Base-by-base conservation (phyloP, 1,284 basidiomycete species). In the Tilletia setariae region DNA sequence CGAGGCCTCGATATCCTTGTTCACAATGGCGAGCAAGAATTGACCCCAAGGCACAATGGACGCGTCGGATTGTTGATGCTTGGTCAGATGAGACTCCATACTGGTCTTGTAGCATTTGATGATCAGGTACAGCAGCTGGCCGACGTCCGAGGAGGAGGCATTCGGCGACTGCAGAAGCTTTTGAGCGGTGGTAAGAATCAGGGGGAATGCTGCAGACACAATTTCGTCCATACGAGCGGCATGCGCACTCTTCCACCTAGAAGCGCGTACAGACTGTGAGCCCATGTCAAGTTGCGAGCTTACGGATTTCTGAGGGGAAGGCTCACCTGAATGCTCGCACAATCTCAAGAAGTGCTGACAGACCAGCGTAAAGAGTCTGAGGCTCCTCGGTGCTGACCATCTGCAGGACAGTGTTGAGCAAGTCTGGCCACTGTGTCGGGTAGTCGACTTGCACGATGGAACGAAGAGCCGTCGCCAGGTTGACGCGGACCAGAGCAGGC, bases 21-120 rank as follows among this genome's bases (percentile, higher is more conserved):
- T 74, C n/a, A 77, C 79, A 19, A 81, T 72, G 40, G 73, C 71
- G 63, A 82, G 74, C 32, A 82, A 62, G 32, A 80, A 70, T n/a
- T 75, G 72, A 43, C 80, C 80, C 80, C 80, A 82, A 1, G 78
- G 74, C 11, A 80, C 74, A 64, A 82, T 82, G 56, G 74, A 77
- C 46, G 78, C 74, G 68, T 79, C 66, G 51, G 76, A 71, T 66
- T 80, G 80, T 67, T 79, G 79, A 64, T 80, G 77, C 66, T 71
- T 67, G 28, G 77, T 75, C 7, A 82, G 72, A 25, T 76, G 73
- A 35, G 72, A 64, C 42, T 74, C 70, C 70, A 82, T 79, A 63
- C 72, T 76, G 42, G 76, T 78, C 73, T 80, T 80, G 77, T 81
- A 82, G 61, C 74, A 64, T 68, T 82, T 82, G 72, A 78, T 68